Evolutionary conservation across 345 rosid species (phyloP).

Genomic region (Gossypium herbaceum): DNA sequence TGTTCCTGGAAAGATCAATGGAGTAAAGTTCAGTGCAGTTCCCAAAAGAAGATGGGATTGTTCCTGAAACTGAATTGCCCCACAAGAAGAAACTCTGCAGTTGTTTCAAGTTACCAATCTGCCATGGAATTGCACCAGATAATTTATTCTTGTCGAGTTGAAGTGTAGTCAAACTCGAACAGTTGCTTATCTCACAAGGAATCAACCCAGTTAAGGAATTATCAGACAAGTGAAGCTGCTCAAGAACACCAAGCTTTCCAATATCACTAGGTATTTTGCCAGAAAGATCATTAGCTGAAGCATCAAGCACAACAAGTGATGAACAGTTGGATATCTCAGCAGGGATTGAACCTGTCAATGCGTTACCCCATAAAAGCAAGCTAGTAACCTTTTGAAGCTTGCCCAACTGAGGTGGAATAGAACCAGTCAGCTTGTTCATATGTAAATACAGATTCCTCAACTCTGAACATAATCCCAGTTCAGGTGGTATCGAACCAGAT

Average conservation of each 20-base stretch:
- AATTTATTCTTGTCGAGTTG: slow-evolving; percentile 91
- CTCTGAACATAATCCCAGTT: slow-evolving; percentile 72
- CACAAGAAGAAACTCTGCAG: slow-evolving; percentile 89
- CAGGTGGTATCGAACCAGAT: slow-evolving; percentile 70
- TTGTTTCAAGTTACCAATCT: slow-evolving; percentile 63
- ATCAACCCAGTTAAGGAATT: slow-evolving; percentile 61
- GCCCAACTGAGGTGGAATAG: slow-evolving; percentile 73
- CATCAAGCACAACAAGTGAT: slow-evolving; percentile 85
- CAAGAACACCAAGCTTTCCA: slow-evolving; percentile 68
- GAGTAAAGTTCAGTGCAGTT: slow-evolving; percentile 78
- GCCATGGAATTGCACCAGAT: slow-evolving; percentile 71
- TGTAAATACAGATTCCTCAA: slow-evolving; percentile 85
- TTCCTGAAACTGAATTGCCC: slow-evolving; percentile 85
- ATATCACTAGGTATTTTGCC: slow-evolving; percentile 78
- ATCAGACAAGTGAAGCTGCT: slow-evolving; percentile 96
- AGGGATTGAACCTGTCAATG: slow-evolving; percentile 71
- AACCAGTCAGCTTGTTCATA: slow-evolving; percentile 91
- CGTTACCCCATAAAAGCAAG: slow-evolving; percentile 89
- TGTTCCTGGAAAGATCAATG: slow-evolving; percentile 84
- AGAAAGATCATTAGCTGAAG: slow-evolving; percentile 73
- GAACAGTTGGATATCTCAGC: slow-evolving; percentile 85
- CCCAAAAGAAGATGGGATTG: slow-evolving; percentile 75
- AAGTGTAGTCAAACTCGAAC: slow-evolving; percentile 75
- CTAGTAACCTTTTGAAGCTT: slow-evolving; percentile 84
- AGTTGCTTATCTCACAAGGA: slow-evolving; percentile 80